Base-by-base conservation (phyloP, 108 stramenopile species). In the Fragilariopsis cylindrus region DNA sequence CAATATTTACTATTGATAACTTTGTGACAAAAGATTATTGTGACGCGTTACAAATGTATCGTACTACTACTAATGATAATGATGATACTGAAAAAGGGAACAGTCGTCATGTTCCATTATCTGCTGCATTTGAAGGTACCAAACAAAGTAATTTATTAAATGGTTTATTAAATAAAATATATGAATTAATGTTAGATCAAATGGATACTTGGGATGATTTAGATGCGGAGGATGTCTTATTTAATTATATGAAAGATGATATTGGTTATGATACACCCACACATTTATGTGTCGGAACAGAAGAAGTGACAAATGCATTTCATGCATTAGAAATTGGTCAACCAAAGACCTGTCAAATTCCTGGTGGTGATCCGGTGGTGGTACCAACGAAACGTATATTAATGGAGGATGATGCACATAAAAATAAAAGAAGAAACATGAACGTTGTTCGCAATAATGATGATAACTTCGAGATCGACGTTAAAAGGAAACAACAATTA, bases 1-100 rank as follows among this genome's bases (percentile, higher is more conserved):
- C 69, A 41, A 89, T 94, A 70, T 80, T 86, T 53, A 48, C 70
- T 5, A 53, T 92, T 19, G 84, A 88, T 13, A 60, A 87, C 43
- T 94, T 94, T 63, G 47, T 89, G 4, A 78, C 81, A 1, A 68
- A 71, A 3, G 86, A 89, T 8, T 87, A 90, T 50, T 94, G 93
- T 71, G 49, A 60, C 60, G 88, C 85, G 3, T 66, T 94, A 58
- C 39, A 79, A 79, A 49, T 64, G 67, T 44, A 15, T 18, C 9
- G 69, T 55, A 11, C 39, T 39, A 47, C 3, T 48, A 7, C 49
- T 47, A 44, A 48, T 16, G 49, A 44, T 1, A 67, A 13, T 1
- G 8, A 12, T 19, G 0, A 1, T 11, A 9, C 2, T 11, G 66
- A 47, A 16, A 55, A 30, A 39, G 72, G 64, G 8, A 46, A 42